Conservation (phyloP, 306 rosid species). For the Betula pendula region DNA sequence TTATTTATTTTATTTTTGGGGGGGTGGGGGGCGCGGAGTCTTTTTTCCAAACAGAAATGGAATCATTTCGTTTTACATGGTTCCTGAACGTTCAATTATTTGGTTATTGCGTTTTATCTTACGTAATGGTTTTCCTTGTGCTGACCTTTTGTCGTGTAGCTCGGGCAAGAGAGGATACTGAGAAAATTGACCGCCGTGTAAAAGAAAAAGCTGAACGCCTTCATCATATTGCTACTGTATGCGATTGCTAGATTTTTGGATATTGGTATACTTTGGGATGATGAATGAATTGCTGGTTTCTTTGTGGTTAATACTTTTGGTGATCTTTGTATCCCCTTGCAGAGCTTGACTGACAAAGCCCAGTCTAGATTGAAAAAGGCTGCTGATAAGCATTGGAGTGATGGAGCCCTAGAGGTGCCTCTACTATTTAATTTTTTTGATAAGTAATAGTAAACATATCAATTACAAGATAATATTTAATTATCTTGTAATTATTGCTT, state of each 20-base stretch:
- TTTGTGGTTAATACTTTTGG: conserved; percentile 8
- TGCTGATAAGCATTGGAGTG: conserved; percentile 98
- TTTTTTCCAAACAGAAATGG: background rate
- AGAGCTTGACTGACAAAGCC: conserved; percentile 83
- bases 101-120: background rate
- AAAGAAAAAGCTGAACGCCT: conserved; percentile 81
- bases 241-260: conserved; percentile 34
- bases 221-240: conserved; percentile 65
- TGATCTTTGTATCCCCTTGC: conserved; percentile 25
- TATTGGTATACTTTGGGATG: conserved; percentile 16
- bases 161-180: conserved; percentile 85
- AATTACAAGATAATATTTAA: background rate
- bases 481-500: conserved; percentile 10
- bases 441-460: too few relatives aligned
- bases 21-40: background rate
- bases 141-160: conserved; percentile 51
- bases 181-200: conserved; percentile 73
- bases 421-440: conserved; percentile 5
- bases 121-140: conserved; percentile 22
- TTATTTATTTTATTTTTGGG: background rate
- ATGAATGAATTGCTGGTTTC: conserved; percentile 11
- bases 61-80: background rate
- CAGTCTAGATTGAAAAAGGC: conserved; percentile 72
- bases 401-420: conserved; percentile 93
- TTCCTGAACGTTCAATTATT: background rate